Base-by-base conservation (phyloP, 1,284 basidiomycete genomes). In the Pyrrhoderma lamaoense region DNA sequence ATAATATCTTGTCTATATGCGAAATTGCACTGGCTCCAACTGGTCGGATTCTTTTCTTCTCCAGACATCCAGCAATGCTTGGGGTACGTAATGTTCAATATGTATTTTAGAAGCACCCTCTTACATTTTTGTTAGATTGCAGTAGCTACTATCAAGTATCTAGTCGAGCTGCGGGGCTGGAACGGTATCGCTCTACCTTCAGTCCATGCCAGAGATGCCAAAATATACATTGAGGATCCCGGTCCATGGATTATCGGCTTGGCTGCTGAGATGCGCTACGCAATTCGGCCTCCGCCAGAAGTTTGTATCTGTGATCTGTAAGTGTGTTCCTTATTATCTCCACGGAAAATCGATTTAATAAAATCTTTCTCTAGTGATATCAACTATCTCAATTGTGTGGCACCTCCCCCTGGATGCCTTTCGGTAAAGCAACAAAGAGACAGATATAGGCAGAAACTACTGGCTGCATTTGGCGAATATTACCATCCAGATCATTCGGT, bases 1-100 rank as follows among this genome's bases (percentile, higher is more conserved):
- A 96, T 65, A 93, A 96, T 62, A 89, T 98, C 56, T 69, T 98
- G 53, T 93, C 89, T 22, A 88, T 93, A 53, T 92, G 92, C 64
- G 94, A 98, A 87, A 87, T 97, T 59, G 94, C 93, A 0, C 73
- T 98, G 35, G 82, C 93, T n/a, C 92, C 92, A 3, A 92, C 91
- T 8, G 94, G 95, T 18, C 82, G 91, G 23, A 72, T 98, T 51
- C 71, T 98, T 42, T 95, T 98, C 71, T 85, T 86, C 64, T 95
- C 91, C 23, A 77, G 89, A 43, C 88, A 95, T 65, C 89, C 93
- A 31, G 84, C 91, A 2, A 90, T 97, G 82, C 84, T 97, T 27
- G 91, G 89, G 47, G 77, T 87, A 60, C 58, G 56, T 31, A 31
- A 5, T 31, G 5, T 22, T 40, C 14, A 40, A n/a, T 40, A 18